phyloP scores from a whole-genome alignment of 2,329 filamentous ascomycete species.

The Cryphonectria japonica region DNA sequence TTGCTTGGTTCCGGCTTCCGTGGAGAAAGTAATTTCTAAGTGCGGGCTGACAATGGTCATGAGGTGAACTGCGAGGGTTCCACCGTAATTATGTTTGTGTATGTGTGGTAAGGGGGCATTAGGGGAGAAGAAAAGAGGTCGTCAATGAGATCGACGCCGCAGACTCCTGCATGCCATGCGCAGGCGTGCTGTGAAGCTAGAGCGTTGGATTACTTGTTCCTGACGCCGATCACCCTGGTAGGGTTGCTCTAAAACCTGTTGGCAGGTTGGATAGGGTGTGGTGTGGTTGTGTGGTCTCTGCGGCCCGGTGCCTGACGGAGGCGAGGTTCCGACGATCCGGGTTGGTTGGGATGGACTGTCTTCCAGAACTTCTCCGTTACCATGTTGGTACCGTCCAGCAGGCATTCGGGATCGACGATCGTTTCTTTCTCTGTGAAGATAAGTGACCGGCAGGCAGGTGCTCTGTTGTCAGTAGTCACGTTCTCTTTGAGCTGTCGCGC shows the following conservation, averaged over 20 bases:
- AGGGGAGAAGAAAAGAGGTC: neutral
- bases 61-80: neutral
- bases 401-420: neutral
- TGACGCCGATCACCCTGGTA: constrained; percentile 1
- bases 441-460: neutral
- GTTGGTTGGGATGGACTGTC: neutral
- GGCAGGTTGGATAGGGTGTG: neutral
- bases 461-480: neutral
- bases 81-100: neutral
- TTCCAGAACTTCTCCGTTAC: neutral
- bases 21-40: neutral
- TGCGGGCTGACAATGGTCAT: neutral
- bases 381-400: neutral
- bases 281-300: constrained; percentile 2
- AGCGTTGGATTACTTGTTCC: neutral
- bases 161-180: neutral
- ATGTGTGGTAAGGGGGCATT: neutral
- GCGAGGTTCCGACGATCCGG: neutral
- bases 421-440: neutral
- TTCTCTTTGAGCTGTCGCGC: neutral
- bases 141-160: neutral
- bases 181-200: neutral
- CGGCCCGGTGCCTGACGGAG: neutral
- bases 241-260: neutral
- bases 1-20: neutral